These are phyloP conservation scores for Nitzschia sp. DNA, from an alignment of 108 stramenopile genomes.

Conservation along the genomic window DNA sequence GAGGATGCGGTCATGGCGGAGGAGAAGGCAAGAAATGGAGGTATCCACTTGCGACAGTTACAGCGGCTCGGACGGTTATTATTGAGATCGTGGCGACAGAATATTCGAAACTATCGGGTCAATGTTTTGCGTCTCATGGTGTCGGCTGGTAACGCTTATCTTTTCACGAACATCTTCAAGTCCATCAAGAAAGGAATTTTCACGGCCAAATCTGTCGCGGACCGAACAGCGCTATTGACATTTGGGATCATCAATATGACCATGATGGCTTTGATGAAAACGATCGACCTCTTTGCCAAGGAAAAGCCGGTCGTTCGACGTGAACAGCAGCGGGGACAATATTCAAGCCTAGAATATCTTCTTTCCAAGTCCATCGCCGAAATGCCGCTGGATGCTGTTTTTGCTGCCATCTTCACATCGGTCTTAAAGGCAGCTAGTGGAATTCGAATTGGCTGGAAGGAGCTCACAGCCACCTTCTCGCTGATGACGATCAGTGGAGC, in stretches of 20 bases:
- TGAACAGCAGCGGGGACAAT: slow-evolving; percentile 70
- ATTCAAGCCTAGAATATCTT: slow-evolving; percentile 81
- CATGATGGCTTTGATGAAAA: slow-evolving; percentile 82
- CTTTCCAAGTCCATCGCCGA: slow-evolving; percentile 81
- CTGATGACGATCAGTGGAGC: slow-evolving; percentile 77
- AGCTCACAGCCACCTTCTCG: slow-evolving; percentile 64
- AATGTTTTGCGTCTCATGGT: slow-evolving; percentile 59
- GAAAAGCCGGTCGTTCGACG: slow-evolving; percentile 80
- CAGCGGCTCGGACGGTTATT: slow-evolving; percentile 63
- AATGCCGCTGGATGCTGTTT: slow-evolving; percentile 71
- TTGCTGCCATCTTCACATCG: slow-evolving; percentile 65
- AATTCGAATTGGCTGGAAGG: slow-evolving; percentile 53
- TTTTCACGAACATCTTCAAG: slow-evolving; percentile 71
- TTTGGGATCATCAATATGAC: slow-evolving; percentile 81
- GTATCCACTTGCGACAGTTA: slow-evolving; percentile 14
- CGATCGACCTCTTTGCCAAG: slow-evolving; percentile 73
- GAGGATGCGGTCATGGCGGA: not conserved
- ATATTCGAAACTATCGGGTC: slow-evolving; percentile 57
- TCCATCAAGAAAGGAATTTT: slow-evolving; percentile 53
- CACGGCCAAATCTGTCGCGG: slow-evolving; percentile 75
- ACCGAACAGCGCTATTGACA: slow-evolving; percentile 77
- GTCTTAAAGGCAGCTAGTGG: slow-evolving; percentile 64
- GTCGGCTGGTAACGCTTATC: slow-evolving; percentile 54
- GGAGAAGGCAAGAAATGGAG: not conserved
- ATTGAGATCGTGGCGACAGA: slow-evolving; percentile 77